Evolutionary conservation across 129 eudicot species (phyloP).

Genomic region (Oenanthe sinensis): DNA sequence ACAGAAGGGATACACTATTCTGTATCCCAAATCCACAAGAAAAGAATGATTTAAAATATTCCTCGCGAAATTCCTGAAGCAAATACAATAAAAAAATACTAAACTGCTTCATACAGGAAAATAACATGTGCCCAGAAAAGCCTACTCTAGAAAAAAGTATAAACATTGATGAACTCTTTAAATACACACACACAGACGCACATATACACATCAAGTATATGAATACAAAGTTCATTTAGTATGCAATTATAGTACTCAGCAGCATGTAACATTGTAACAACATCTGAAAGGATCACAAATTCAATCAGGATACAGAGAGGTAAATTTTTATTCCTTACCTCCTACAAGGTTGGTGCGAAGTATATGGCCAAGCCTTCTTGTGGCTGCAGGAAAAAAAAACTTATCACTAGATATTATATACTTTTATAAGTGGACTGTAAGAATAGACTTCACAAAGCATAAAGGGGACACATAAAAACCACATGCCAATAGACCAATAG

Average conservation of each 20-base stretch:
- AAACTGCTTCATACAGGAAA: background rate
- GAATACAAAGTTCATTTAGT: background rate
- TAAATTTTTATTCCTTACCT: slow-evolving; percentile 30
- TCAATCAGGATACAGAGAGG: background rate
- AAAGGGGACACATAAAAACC: background rate
- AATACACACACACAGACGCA: background rate
- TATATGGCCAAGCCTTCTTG: slow-evolving; percentile 35
- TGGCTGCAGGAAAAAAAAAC: slow-evolving; percentile 26
- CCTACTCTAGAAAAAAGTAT: background rate
- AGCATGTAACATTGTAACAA: background rate
- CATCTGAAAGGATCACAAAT: background rate
- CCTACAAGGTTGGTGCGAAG: slow-evolving; percentile 44
- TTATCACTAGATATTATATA: background rate
- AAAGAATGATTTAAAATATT: background rate
- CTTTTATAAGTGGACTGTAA: background rate
- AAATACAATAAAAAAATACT: background rate
- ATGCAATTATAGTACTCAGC: background rate
- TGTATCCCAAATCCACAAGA: background rate
- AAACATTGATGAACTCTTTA: background rate
- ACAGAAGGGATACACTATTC: background rate
- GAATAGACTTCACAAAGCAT: background rate
- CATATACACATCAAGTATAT: background rate
- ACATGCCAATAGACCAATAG: background rate
- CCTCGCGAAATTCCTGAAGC: background rate
- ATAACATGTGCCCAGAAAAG: background rate